A percentile compares a stretch with the other conserved stretches of the same genome.
These are phyloP conservation scores for sunflower (Helianthus annuus) DNA, from an alignment of 129 eudicot genomes.

Conservation along the genomic window DNA sequence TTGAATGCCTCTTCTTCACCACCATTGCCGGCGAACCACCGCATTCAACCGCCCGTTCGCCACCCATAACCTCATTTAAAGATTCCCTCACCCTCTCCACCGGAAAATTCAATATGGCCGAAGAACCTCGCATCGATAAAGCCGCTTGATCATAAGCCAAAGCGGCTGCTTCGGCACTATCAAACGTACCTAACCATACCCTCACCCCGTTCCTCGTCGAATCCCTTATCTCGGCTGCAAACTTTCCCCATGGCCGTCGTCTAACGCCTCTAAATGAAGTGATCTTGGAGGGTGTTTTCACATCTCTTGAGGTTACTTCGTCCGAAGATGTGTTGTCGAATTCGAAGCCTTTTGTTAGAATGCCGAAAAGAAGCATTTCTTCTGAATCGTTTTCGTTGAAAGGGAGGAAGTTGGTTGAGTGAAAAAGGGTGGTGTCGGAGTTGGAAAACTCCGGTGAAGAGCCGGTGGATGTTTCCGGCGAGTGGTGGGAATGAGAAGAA, in stretches of 20 bases:
- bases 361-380: constrained; percentile 52
- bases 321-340: constrained; percentile 14
- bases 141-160: constrained; percentile 85
- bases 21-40: constrained; percentile 67
- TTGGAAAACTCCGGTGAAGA: constrained; percentile 37
- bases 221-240: constrained; percentile 81
- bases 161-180: constrained; percentile 71
- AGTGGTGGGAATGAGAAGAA: constrained; percentile 30
- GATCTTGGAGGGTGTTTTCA: constrained; percentile 15
- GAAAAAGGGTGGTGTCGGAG: constrained; percentile 9
- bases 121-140: constrained; percentile 52
- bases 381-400: constrained; percentile 52
- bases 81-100: constrained; percentile 63
- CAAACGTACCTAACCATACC: constrained; percentile 81
- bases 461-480: constrained; percentile 35
- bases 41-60: constrained; percentile 19
- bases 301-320: constrained; percentile 26
- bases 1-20: constrained; percentile 61
- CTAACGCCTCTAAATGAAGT: constrained; percentile 59
- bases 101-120: constrained; percentile 64
- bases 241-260: constrained; percentile 80
- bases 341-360: constrained; percentile 30
- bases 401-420: constrained; percentile 40
- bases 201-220: constrained; percentile 73
- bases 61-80: constrained; percentile 42